These are phyloP conservation scores for Domatiomyces catenatus DNA, from an alignment of 2,329 filamentous ascomycete genomes.

Conservation along the genomic window DNA sequence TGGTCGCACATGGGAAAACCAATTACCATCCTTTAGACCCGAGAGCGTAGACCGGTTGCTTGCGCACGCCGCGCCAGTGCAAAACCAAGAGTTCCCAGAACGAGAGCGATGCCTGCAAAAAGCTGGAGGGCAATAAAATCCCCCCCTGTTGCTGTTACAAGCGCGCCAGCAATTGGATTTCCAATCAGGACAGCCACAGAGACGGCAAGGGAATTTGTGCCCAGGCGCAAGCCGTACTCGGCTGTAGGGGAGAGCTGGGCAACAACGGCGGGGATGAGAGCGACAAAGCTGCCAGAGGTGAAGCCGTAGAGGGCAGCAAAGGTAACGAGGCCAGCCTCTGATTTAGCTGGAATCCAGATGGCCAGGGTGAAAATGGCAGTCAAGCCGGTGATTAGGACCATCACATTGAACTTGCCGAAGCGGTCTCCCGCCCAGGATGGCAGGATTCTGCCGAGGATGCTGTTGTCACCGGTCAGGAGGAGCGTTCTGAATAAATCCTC, in stretches of 20 bases:
- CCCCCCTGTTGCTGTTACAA: too few species aligned
- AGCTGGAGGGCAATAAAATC: too few species aligned
- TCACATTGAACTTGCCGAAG: not conserved
- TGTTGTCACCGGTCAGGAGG: too few species aligned
- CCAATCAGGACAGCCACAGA: conserved; percentile 47
- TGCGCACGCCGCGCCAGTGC: too few species aligned
- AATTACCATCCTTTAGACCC: too few species aligned
- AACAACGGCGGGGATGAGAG: conserved; percentile 42
- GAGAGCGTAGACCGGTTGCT: too few species aligned
- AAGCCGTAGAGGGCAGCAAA: conserved; percentile 58
- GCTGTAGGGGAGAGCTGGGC: conserved; percentile 54
- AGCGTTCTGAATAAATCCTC: too few species aligned
- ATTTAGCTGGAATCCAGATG: conserved; percentile 39
- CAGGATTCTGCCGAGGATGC: not conserved
- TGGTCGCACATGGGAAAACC: too few species aligned
- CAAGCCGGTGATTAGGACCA: conserved; percentile 12
- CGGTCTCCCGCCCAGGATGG: not conserved
- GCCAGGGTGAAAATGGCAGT: conserved; percentile 35
- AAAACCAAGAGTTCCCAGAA: too few species aligned
- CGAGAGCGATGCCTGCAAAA: too few species aligned
- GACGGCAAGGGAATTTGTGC: conserved; percentile 44
- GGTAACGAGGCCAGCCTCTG: conserved; percentile 43
- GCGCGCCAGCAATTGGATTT: conserved; percentile 48
- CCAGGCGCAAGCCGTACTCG: conserved; percentile 47
- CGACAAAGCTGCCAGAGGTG: conserved; percentile 50